Conservation (phyloP, 2,329 filamentous ascomycete genomes). For the Ascochyta koolunga region DNA sequence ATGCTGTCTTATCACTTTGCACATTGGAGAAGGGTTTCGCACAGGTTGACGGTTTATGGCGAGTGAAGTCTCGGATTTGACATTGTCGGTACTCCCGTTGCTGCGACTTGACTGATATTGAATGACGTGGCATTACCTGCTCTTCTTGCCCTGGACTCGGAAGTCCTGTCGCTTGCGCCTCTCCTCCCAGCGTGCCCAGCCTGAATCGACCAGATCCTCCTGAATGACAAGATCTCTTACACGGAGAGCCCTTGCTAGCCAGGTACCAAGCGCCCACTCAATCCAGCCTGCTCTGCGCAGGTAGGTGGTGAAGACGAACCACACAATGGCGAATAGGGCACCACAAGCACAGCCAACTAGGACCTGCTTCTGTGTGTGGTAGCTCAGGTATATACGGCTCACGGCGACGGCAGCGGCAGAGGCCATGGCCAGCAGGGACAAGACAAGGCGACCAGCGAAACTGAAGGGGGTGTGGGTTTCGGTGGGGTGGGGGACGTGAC, state of each 20-base stretch:
- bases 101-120: background rate
- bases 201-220: conserved; percentile 88
- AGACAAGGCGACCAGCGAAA: conserved; percentile 63
- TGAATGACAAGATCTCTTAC: conserved; percentile 83
- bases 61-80: background rate
- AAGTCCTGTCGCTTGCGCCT: conserved; percentile 42
- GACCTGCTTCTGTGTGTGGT: conserved; percentile 89
- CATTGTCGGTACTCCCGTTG: background rate
- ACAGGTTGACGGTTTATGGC: background rate
- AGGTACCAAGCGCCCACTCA: conserved; percentile 72
- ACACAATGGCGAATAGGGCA: conserved; percentile 70
- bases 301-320: conserved; percentile 76
- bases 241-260: conserved; percentile 69
- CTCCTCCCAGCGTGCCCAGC: conserved; percentile 90
- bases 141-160: conserved; percentile 25
- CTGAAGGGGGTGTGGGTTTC: conserved; percentile 63
- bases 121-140: conserved; percentile 3
- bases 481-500: conserved; percentile 63
- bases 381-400: conserved; percentile 88
- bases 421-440: conserved; percentile 52
- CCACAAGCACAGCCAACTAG: conserved; percentile 78
- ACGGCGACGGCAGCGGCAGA: conserved; percentile 66
- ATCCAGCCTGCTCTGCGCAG: conserved; percentile 72
- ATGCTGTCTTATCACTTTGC: background rate
- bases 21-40: background rate